phyloP scores from a whole-genome alignment of 768 basidiomycete genomes.

The Boletus reticuloceps region DNA sequence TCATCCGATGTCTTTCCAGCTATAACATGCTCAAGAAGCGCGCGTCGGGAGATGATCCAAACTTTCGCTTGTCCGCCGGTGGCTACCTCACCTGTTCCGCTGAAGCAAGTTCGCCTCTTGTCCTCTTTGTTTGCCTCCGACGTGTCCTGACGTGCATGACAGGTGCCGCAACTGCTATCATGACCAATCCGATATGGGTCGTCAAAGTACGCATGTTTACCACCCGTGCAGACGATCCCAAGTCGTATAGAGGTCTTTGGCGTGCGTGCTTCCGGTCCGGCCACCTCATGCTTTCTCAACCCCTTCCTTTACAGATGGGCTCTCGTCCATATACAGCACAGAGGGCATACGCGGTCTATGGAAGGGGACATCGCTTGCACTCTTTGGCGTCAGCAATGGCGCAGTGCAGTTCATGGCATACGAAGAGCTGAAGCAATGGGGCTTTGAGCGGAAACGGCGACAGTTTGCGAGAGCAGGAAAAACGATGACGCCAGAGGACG shows the following conservation, averaged over 20 bases:
- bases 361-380: slow-evolving; percentile 81
- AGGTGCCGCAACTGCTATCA: slow-evolving; percentile 92
- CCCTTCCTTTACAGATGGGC: slow-evolving; percentile 50
- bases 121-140: slow-evolving; percentile 6
- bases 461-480: slow-evolving; percentile 59
- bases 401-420: slow-evolving; percentile 96
- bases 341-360: slow-evolving; percentile 84
- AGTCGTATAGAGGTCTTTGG: slow-evolving; percentile 77
- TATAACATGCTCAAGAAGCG: slow-evolving; percentile 92
- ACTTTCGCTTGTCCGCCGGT: slow-evolving; percentile 65
- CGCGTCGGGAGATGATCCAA: slow-evolving; percentile 65
- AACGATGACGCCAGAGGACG: slow-evolving; percentile 67
- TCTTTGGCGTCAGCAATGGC: slow-evolving; percentile 92
- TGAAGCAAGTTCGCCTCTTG: slow-evolving; percentile 82
- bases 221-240: slow-evolving; percentile 59
- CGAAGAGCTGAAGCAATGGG: slow-evolving; percentile 92
- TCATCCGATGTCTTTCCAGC: slow-evolving; percentile 39
- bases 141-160: slow-evolving; percentile 12
- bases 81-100: slow-evolving; percentile 88
- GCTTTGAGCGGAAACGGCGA: slow-evolving; percentile 73
- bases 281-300: neutral
- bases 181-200: slow-evolving; percentile 98
- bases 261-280: slow-evolving; percentile 38
- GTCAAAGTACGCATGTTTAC: slow-evolving; percentile 98
- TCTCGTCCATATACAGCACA: slow-evolving; percentile 61